Percentiles rank a stretch among this genome's conserved stretches.
phyloP scores from a whole-genome alignment of 768 basidiomycete species.

The Russula sp. region DNA sequence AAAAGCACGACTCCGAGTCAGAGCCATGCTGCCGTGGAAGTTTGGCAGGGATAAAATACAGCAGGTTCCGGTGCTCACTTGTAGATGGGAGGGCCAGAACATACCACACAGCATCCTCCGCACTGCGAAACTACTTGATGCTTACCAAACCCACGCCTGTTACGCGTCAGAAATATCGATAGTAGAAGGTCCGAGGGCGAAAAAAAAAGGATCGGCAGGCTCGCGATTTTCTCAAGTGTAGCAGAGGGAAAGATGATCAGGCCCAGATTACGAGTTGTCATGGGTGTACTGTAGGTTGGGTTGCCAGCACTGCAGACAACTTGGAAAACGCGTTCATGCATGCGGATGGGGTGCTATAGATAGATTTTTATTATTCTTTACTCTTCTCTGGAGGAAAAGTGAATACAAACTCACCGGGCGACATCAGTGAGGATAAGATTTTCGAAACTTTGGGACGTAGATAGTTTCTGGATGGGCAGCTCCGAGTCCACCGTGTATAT shows the following conservation, averaged over 20 bases:
- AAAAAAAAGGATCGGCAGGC: neutral
- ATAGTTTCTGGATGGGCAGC: constrained; percentile 46
- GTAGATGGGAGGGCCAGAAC: neutral
- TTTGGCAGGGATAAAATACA: neutral
- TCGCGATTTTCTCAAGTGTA: constrained; percentile 28
- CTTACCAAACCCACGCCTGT: neutral
- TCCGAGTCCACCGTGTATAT: neutral
- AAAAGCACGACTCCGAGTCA: neutral
- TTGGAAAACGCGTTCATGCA: constrained; percentile 21
- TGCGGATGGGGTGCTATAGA: constrained; percentile 10
- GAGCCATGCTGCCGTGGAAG: no score
- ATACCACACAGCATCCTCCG: neutral
- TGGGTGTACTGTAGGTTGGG: constrained; percentile 28
- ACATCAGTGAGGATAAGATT: constrained; percentile 32
- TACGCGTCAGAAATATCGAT: neutral
- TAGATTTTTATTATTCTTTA: no score
- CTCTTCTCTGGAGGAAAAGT: neutral
- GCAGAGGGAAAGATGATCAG: constrained; percentile 33
- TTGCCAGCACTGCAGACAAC: constrained; percentile 25
- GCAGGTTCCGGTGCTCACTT: neutral
- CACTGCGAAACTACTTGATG: constrained; percentile 15
- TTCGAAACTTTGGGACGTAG: constrained; percentile 42
- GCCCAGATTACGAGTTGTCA: no score
- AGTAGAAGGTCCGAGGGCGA: no score
- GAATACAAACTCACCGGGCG: neutral